Conservation (phyloP, 495 filamentous ascomycete genomes). For the Copromyces sp. region DNA sequence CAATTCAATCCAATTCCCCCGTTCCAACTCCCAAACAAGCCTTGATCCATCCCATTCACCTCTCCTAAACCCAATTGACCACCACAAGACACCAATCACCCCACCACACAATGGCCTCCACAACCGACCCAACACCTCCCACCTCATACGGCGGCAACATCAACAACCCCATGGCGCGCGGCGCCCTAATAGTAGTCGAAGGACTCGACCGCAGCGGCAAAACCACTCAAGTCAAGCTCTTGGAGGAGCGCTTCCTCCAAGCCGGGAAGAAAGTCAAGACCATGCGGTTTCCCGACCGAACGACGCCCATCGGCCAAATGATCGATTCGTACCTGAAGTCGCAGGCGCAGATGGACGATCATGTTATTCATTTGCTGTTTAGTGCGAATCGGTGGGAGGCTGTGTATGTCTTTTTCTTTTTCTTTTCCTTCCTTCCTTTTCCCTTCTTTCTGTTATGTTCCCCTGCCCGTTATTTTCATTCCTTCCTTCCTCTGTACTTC, state of each 20-base stretch:
- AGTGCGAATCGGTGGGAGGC: constrained; percentile 94
- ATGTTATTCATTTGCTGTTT: constrained; percentile 90
- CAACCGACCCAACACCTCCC: not conserved
- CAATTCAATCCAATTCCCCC: not conserved
- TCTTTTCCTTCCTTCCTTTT: constrained; percentile 1
- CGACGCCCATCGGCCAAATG: constrained; percentile 78
- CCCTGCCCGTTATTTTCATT: not conserved
- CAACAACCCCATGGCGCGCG: constrained; percentile 32
- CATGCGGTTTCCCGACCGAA: constrained; percentile 85
- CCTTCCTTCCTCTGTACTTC: not conserved
- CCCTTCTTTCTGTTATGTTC: not conserved
- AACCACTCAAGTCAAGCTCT: constrained; percentile 77
- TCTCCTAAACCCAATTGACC: not conserved
- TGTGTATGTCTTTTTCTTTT: constrained; percentile 34
- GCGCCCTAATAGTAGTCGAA: constrained; percentile 81
- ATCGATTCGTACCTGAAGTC: constrained; percentile 80
- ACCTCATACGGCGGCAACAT: not conserved
- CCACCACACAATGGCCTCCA: not conserved
- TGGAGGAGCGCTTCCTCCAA: constrained; percentile 50
- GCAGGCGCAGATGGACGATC: constrained; percentile 70
- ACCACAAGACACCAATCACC: not conserved
- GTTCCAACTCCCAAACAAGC: not conserved
- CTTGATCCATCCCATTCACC: not conserved
- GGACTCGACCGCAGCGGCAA: constrained; percentile 92
- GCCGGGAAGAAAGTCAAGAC: constrained; percentile 56